Base-by-base conservation (phyloP, 83 land plant species). In the Picea abies region DNA sequence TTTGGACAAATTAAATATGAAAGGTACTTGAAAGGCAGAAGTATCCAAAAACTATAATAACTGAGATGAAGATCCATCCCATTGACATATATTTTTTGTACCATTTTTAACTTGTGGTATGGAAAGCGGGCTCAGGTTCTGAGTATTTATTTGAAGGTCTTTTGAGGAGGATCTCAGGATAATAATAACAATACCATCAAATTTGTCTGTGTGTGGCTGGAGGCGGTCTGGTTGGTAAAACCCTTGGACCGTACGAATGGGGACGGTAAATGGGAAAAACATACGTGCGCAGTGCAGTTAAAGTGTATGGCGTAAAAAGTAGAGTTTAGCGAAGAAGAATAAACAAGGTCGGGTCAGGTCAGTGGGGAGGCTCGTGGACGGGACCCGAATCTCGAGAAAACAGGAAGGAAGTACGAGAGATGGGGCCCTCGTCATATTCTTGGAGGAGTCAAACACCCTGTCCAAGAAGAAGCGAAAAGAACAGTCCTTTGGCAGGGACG, bases 401-500 rank as follows among this genome's bases (percentile, higher is more conserved):
- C 23, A 22, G 44, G 76, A 22, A 20, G 76, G 15, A 23, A 66
- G 56, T 15, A 12, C 12, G 76, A 35, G 12, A 25, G 23, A 22
- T n/a, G 58, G 52, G 76, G 0, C 49, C 56, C n/a, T 0, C 15
- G 15, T 37, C 37, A 16, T 1, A 20, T 16, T 44, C 39, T 44
- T 72, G 15, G 39, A 44, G 6, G 56, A 22, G 76, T 72, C 76
- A 72, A 72, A 72, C 76, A n/a, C 26, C 58, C 58, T 0, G 25
- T 72, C 76, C 76, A 44, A 72, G 76, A 72, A 72, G 47, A 41
- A 72, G 76, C 52, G 52, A 49, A 49, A 49, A 49, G 52, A 49
- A 49, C 52, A 49, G 52, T 49, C 52, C 52, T 49, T 49, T 49
- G 52, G 52, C 52, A 72, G 26, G 16, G 12, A 12, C 17, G 10